Conservation (phyloP, 345 rosid species). For the Lumnitzera littorea region DNA sequence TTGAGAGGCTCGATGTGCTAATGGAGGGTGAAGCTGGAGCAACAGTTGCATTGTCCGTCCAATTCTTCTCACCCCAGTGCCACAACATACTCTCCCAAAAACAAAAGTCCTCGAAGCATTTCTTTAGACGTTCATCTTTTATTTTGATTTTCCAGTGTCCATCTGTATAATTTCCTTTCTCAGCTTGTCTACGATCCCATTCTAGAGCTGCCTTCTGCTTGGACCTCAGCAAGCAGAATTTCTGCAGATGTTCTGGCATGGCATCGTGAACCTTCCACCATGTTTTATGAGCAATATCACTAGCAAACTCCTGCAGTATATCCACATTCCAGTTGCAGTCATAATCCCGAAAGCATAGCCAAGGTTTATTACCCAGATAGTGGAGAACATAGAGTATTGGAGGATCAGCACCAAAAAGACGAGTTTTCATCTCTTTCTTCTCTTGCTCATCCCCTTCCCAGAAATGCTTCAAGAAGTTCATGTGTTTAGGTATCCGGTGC, state of each 20-base stretch:
- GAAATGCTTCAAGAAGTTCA: conserved; percentile 92
- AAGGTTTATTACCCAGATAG: conserved; percentile 78
- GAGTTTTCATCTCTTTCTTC: conserved; percentile 57
- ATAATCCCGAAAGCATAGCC: conserved; percentile 86
- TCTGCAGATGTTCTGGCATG: conserved; percentile 65
- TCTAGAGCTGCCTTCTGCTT: conserved; percentile 84
- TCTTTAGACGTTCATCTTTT: conserved; percentile 54
- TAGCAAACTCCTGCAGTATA: conserved; percentile 63
- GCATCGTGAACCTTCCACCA: conserved; percentile 92
- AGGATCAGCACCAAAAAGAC: conserved; percentile 72
- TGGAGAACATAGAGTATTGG: conserved; percentile 79
- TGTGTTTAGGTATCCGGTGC: conserved; percentile 88
- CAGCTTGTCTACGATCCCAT: conserved; percentile 83
- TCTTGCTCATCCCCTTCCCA: conserved; percentile 90
- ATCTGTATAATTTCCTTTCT: conserved; percentile 64
- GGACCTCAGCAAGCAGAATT: conserved; percentile 63
- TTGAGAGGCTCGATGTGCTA: conserved; percentile 16
- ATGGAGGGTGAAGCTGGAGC: conserved; percentile 12
- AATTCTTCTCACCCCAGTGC: conserved; percentile 86
- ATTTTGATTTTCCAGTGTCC: conserved; percentile 84
- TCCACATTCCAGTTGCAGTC: conserved; percentile 98
- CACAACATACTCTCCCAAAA: conserved; percentile 86
- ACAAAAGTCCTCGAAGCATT: conserved; percentile 67
- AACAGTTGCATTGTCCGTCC: conserved; percentile 51
- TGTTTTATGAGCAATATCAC: conserved; percentile 66